Conservation (phyloP, 1,284 basidiomycete genomes). For the Hymenochaete sp. region DNA sequence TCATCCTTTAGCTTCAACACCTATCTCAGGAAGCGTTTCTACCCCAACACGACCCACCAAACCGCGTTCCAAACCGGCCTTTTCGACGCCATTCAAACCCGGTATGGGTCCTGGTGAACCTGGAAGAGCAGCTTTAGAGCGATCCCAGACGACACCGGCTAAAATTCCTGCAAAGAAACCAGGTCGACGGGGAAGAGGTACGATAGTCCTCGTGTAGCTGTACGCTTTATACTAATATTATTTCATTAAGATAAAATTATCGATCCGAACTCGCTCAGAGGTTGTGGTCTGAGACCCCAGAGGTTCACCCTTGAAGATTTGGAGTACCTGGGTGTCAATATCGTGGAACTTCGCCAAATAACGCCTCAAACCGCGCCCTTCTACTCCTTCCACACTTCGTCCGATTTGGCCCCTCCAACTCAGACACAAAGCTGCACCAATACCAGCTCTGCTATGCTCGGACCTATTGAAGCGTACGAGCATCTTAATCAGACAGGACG, state of each 20-base stretch:
- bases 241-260: neutral
- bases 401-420: constrained; percentile 18
- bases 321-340: constrained; percentile 46
- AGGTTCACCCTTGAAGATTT: constrained; percentile 43
- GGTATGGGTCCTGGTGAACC: constrained; percentile 48
- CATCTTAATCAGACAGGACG: constrained; percentile 48
- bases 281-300: constrained; percentile 52
- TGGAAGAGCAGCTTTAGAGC: constrained; percentile 31
- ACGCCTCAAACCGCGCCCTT: constrained; percentile 49
- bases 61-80: constrained; percentile 31
- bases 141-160: constrained; percentile 13
- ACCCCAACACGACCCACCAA: neutral
- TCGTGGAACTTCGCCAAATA: constrained; percentile 49
- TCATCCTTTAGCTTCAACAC: constrained; percentile 10
- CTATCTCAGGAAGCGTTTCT: neutral
- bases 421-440: constrained; percentile 19
- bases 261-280: constrained; percentile 30
- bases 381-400: constrained; percentile 51
- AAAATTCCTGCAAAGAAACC: neutral
- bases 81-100: constrained; percentile 64
- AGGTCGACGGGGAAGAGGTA: neutral
- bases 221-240: neutral
- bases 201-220: neutral
- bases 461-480: constrained; percentile 44
- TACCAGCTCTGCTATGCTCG: constrained; percentile 28